phyloP scores from a whole-genome alignment of 1,284 basidiomycete genomes.

The Malassezia sympodialis region DNA sequence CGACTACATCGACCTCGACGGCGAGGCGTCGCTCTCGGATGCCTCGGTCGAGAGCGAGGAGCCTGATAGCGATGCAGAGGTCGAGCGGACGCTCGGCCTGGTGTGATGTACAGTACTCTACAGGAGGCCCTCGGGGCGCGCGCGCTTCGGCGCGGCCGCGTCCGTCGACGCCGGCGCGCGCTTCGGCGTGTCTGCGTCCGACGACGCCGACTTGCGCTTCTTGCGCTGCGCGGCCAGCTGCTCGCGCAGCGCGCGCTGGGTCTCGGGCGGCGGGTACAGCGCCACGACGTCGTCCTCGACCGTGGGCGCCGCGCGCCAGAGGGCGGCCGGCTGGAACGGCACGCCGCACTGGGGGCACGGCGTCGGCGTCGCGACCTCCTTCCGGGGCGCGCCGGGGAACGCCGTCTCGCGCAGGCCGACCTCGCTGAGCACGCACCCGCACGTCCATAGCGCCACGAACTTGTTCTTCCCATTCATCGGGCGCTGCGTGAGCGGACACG shows the following conservation, averaged over 20 bases:
- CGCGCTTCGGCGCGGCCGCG: background rate
- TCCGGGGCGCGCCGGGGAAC: background rate
- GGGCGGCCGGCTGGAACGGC: constrained; percentile 19
- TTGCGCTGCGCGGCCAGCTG: constrained; percentile 14
- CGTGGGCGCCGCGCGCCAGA: constrained; percentile 18
- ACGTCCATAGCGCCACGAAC: constrained; percentile 34
- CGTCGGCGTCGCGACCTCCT: background rate
- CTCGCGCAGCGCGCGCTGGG: constrained; percentile 22
- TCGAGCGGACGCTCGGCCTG: constrained; percentile 1
- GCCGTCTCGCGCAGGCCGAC: constrained; percentile 25
- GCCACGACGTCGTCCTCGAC: constrained; percentile 22
- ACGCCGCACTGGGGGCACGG: constrained; percentile 30
- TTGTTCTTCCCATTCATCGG: constrained; percentile 39
- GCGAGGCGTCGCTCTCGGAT: constrained; percentile 11
- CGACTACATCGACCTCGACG: constrained; percentile 40
- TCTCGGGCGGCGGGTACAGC: constrained; percentile 24
- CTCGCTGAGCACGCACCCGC: constrained; percentile 38
- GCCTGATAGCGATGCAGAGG: constrained; percentile 7
- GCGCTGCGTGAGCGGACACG: constrained; percentile 37
- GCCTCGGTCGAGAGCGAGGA: constrained; percentile 1
- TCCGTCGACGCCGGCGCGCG: background rate
- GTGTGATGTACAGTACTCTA: constrained; percentile 8
- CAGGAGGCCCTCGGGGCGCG: background rate
- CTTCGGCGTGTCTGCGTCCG: too few relatives aligned
- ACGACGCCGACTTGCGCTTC: constrained; percentile 11